phyloP scores from a whole-genome alignment of 2,329 filamentous ascomycete genomes.

The Dactylellina sp. region DNA sequence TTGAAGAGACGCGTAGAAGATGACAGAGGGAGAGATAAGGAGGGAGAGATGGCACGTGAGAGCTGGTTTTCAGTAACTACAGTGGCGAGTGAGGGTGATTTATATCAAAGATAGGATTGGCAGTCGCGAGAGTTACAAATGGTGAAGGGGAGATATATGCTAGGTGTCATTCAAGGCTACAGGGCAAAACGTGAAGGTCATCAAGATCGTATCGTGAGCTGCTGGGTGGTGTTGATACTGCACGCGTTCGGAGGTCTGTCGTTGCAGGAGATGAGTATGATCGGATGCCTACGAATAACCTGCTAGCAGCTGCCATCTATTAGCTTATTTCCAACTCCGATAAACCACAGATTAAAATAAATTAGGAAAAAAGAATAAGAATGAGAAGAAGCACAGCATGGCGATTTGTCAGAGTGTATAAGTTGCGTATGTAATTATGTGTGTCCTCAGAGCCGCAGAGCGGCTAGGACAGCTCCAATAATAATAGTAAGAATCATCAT shows the following conservation, averaged over 20 bases:
- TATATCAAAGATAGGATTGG: background rate
- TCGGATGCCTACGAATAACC: background rate
- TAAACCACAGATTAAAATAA: constrained; percentile 55
- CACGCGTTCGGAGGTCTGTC: constrained; percentile 17
- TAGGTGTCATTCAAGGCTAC: background rate
- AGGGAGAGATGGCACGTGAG: constrained; percentile 13
- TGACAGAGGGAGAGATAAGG: background rate
- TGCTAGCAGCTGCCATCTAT: background rate
- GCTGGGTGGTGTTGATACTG: constrained; percentile 10
- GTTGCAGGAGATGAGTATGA: no score
- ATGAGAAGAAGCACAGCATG: constrained; percentile 59
- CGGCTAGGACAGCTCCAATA: constrained; percentile 84
- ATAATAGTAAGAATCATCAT: constrained; percentile 71
- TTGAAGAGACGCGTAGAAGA: background rate
- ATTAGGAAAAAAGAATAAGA: constrained; percentile 57
- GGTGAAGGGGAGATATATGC: background rate
- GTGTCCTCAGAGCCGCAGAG: constrained; percentile 69
- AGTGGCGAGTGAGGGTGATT: background rate
- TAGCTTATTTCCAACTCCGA: constrained; percentile 8
- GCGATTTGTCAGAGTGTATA: constrained; percentile 36
- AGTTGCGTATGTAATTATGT: constrained; percentile 71
- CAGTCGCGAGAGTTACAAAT: background rate
- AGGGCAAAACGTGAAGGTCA: background rate
- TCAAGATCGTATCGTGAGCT: background rate
- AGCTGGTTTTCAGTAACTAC: constrained; percentile 10